Percentiles rank a stretch among this genome's conserved stretches.
These are phyloP conservation scores for Rosa multiflora DNA, from an alignment of 306 rosid species.

Conservation along the genomic window DNA sequence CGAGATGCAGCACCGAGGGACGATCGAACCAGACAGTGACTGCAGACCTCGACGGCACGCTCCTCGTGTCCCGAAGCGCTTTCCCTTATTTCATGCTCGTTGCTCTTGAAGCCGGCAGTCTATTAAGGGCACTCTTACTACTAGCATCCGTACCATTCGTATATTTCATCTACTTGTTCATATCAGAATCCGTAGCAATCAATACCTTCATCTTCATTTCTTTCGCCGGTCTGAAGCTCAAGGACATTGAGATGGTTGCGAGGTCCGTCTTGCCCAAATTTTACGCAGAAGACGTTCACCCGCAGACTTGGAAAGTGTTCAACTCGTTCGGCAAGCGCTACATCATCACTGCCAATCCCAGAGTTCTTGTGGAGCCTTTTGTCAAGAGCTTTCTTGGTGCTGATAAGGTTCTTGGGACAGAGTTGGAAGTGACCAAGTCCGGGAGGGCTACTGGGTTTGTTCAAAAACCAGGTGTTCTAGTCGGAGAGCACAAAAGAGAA, in stretches of 20 bases:
- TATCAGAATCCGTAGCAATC: slow-evolving; percentile 67
- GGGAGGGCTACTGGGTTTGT: slow-evolving; percentile 83
- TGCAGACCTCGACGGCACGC: slow-evolving; percentile 83
- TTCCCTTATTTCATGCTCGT: slow-evolving; percentile 92
- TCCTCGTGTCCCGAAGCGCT: slow-evolving; percentile 60
- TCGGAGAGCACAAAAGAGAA: slow-evolving; percentile 62
- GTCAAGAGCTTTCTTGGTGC: slow-evolving; percentile 63
- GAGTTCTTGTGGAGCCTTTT: slow-evolving; percentile 86
- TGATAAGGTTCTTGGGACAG: slow-evolving; percentile 84
- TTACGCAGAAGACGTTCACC: slow-evolving; percentile 79
- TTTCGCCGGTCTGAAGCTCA: slow-evolving; percentile 54
- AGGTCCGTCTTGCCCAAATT: slow-evolving; percentile 75
- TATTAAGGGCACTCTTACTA: slow-evolving; percentile 61
- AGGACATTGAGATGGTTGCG: slow-evolving; percentile 66
- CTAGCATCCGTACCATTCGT: slow-evolving; percentile 57
- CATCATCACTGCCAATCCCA: slow-evolving; percentile 73
- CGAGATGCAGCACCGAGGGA: slow-evolving; percentile 55
- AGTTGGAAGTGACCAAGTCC: slow-evolving; percentile 45
- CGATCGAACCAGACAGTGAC: slow-evolving; percentile 76
- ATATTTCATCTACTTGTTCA: slow-evolving; percentile 56
- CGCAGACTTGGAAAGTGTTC: slow-evolving; percentile 70
- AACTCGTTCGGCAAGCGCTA: slow-evolving; percentile 74
- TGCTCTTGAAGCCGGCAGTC: slow-evolving; percentile 85
- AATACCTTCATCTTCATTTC: slow-evolving; percentile 58
- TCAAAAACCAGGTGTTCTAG: slow-evolving; percentile 73